phyloP scores from a whole-genome alignment of 176 grass and related monocot genomes.

The Coix lacrymajobi region DNA sequence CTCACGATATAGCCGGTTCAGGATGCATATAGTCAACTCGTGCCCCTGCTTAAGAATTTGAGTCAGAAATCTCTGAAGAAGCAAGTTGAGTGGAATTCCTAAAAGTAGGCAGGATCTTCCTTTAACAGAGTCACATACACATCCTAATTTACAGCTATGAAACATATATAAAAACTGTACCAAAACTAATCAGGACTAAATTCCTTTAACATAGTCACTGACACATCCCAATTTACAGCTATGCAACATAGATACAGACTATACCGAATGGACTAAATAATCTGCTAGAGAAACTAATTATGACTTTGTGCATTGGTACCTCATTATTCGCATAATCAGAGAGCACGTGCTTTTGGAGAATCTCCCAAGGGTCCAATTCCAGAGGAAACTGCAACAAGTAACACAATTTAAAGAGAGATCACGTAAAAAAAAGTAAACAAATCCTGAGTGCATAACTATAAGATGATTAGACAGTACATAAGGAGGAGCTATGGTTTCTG shows the following conservation, averaged over 20 bases:
- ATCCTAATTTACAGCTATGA: not conserved
- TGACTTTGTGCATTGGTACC: constrained; percentile 41
- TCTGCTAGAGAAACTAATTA: not conserved
- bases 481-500: too few relatives aligned
- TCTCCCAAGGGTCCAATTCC: constrained; percentile 82
- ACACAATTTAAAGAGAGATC: constrained; percentile 17
- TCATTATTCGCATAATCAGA: constrained; percentile 83
- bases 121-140: not conserved
- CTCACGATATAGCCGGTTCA: constrained; percentile 89
- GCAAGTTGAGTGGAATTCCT: constrained; percentile 12
- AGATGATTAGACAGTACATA: not conserved
- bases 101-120: not conserved
- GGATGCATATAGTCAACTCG: constrained; percentile 87
- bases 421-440: not conserved
- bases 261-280: not conserved
- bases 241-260: constrained; percentile 1
- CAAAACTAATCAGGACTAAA: constrained; percentile 1
- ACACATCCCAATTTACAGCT: not conserved
- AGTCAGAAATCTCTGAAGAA: constrained; percentile 40
- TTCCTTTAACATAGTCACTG: not conserved
- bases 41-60: constrained; percentile 65
- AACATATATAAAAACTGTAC: constrained; percentile 12
- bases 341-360: constrained; percentile 76
- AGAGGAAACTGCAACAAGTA: constrained; percentile 77
- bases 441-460: not conserved